Evolutionary conservation across 2,329 filamentous ascomycete genomes (phyloP).

Genomic region (Aspergillus thermomutatus): DNA sequence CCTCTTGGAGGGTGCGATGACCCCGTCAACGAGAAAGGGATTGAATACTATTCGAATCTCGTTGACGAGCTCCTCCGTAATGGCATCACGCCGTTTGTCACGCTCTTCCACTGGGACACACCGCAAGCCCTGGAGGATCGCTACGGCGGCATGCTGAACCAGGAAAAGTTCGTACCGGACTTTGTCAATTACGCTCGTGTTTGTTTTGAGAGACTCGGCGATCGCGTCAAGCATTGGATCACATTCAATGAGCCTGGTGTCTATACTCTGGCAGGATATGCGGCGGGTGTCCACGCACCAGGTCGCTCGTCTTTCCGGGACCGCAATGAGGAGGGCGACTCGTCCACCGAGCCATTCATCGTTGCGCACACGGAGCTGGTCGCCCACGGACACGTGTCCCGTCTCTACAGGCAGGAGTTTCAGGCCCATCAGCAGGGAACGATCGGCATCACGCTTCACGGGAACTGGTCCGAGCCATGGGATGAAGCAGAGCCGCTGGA

Average conservation of each 20-base stretch:
- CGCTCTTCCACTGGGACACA: conserved; percentile 79
- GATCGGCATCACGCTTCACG: conserved; percentile 80
- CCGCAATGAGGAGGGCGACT: conserved; percentile 68
- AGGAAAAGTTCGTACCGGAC: conserved; percentile 71
- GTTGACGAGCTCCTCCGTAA: conserved; percentile 70
- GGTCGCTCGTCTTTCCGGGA: conserved; percentile 69
- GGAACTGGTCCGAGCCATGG: conserved; percentile 72
- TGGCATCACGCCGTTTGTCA: conserved; percentile 72
- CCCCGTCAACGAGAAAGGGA: conserved; percentile 70
- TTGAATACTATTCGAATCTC: conserved; percentile 71
- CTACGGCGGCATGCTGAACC: conserved; percentile 74
- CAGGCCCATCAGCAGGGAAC: conserved; percentile 65
- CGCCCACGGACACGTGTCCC: conserved; percentile 71
- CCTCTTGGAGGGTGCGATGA: conserved; percentile 73
- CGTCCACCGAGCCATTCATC: conserved; percentile 69
- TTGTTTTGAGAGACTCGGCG: conserved; percentile 66
- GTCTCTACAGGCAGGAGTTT: conserved; percentile 73
- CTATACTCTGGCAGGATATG: conserved; percentile 73
- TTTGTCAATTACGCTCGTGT: conserved; percentile 74
- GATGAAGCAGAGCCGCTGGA: conserved; percentile 68
- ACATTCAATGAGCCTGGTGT: conserved; percentile 85
- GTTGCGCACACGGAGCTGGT: conserved; percentile 74
- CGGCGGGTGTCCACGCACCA: conserved; percentile 69
- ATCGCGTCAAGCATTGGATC: conserved; percentile 78
- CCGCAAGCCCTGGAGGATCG: conserved; percentile 70